These are phyloP conservation scores for Fusarium vanettenii DNA, from an alignment of 2,329 filamentous ascomycete genomes.

Conservation along the genomic window DNA sequence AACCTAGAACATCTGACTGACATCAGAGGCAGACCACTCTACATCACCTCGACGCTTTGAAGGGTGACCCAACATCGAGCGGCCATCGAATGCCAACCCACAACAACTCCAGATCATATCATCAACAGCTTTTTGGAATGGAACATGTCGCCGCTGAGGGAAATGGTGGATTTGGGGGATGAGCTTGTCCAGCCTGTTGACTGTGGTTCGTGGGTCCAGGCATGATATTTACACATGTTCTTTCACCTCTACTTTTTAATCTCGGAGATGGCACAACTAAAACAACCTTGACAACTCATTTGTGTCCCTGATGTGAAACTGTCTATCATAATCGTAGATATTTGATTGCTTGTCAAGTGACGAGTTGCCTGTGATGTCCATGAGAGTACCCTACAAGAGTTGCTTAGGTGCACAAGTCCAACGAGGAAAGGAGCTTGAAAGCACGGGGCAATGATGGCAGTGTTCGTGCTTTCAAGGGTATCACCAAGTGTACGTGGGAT, in stretches of 20 bases:
- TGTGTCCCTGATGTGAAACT: not conserved
- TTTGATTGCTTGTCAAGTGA: not conserved
- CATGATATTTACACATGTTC: not conserved
- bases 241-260: not conserved
- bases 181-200: not conserved
- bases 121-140: not conserved
- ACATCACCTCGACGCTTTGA: not conserved
- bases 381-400: not conserved
- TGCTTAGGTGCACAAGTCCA: not conserved
- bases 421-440: not conserved
- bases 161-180: not conserved
- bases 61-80: not conserved
- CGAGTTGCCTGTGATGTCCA: not conserved
- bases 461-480: fast-evolving
- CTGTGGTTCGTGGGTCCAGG: not conserved
- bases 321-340: not conserved
- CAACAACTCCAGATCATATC: not conserved
- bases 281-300: not conserved
- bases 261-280: not conserved
- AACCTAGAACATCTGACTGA: not conserved
- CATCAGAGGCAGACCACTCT: not conserved
- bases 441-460: not conserved
- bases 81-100: not conserved
- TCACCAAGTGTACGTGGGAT: not conserved
- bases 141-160: not conserved